A percentile compares a stretch with the other conserved stretches of the same genome.
Conservation (phyloP, 2,329 filamentous ascomycete species). For the Monosporascus sp. region DNA sequence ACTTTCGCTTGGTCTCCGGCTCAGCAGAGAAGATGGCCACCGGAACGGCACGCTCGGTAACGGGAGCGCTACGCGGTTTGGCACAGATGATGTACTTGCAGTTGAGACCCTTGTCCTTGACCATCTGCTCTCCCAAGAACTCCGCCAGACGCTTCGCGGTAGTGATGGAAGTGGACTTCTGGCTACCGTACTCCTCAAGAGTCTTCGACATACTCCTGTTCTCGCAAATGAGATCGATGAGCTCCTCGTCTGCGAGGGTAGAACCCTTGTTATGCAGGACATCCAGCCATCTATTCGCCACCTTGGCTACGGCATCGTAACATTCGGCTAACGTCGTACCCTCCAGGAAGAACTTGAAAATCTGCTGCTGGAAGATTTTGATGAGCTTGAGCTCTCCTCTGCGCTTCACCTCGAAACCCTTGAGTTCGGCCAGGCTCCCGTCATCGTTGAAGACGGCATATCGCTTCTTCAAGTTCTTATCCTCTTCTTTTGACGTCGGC, state of each 20-base stretch:
- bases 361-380: slow-evolving; percentile 99
- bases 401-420: slow-evolving; percentile 96
- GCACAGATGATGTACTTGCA: slow-evolving; percentile 99
- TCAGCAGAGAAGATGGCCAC: slow-evolving; percentile 97
- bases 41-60: slow-evolving; percentile 90
- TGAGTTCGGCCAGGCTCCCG: slow-evolving; percentile 88
- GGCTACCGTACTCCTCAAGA: slow-evolving; percentile 87
- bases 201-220: slow-evolving; percentile 98
- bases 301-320: slow-evolving; percentile 85
- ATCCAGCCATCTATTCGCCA: slow-evolving; percentile 95
- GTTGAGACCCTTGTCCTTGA: slow-evolving; percentile 97
- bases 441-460: slow-evolving; percentile 99
- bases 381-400: slow-evolving; percentile 97
- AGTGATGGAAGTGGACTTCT: slow-evolving; percentile 99
- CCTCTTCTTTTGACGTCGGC: slow-evolving; percentile 96
- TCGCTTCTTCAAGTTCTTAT: slow-evolving; percentile 98
- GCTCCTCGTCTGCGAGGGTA: slow-evolving; percentile 89
- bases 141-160: slow-evolving; percentile 92
- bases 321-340: slow-evolving; percentile 83
- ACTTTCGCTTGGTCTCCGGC: slow-evolving; percentile 78
- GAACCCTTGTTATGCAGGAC: slow-evolving; percentile 84
- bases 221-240: slow-evolving; percentile 99
- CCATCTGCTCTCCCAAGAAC: slow-evolving; percentile 96
- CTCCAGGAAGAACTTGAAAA: slow-evolving; percentile 98
- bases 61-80: slow-evolving; percentile 78